Evolutionary conservation across 768 basidiomycete species (phyloP).

Genomic region (Suillus placidus): DNA sequence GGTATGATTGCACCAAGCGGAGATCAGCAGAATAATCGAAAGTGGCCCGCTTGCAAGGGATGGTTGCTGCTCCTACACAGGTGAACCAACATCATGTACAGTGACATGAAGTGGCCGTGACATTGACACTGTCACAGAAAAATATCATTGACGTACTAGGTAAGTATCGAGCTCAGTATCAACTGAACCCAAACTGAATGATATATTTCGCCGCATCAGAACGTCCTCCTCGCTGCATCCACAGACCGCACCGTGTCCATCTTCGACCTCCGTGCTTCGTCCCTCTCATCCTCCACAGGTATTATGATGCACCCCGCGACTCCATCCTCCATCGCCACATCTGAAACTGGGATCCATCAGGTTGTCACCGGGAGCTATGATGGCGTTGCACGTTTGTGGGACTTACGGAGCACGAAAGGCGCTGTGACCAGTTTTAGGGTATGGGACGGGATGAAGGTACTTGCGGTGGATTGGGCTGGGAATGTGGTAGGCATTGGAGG

Average conservation of each 20-base stretch:
- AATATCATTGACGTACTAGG: too few species aligned
- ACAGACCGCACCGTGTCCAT: conserved; percentile 75
- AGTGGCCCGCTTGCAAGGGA: too few species aligned
- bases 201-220: conserved; percentile 41
- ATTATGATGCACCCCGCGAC: conserved; percentile 64
- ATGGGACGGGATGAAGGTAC: conserved; percentile 63
- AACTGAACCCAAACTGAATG: neutral
- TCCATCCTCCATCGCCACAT: conserved; percentile 57
- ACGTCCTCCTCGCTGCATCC: conserved; percentile 60
- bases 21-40: too few species aligned
- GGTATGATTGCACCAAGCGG: too few species aligned
- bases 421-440: conserved; percentile 66
- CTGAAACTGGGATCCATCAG: conserved; percentile 43
- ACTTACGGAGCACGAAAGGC: conserved; percentile 67
- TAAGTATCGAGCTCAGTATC: too few species aligned
- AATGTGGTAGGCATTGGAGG: conserved; percentile 63
- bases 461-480: conserved; percentile 59
- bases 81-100: too few species aligned
- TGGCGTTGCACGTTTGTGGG: conserved; percentile 78
- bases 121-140: too few species aligned
- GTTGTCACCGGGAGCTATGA: conserved; percentile 78
- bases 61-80: too few species aligned
- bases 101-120: too few species aligned
- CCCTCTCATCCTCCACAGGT: conserved; percentile 39
- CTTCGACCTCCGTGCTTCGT: conserved; percentile 61